phyloP scores from a whole-genome alignment of 345 rosid species.

The Eutrema japonicum region DNA sequence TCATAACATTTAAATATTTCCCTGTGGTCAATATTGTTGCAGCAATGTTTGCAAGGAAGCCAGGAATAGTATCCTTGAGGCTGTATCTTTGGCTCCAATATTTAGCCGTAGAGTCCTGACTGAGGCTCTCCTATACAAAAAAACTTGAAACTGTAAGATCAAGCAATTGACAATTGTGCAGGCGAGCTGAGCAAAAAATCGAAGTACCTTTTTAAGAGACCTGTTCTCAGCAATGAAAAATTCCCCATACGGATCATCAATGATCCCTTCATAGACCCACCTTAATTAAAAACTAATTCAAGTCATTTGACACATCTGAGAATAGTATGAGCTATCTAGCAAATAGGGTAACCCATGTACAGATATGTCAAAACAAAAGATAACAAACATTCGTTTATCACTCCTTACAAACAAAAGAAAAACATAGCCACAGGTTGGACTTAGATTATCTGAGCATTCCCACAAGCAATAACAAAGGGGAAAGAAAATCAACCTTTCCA shows the following conservation, averaged over 20 bases:
- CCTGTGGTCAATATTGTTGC: conserved; percentile 95
- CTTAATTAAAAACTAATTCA: conserved; percentile 48
- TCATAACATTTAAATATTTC: conserved; percentile 94
- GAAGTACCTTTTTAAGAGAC: conserved; percentile 81
- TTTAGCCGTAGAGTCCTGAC: conserved; percentile 78
- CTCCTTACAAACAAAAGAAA: conserved; percentile 16
- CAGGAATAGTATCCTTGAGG: conserved; percentile 91
- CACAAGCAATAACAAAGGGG: conserved; percentile 4
- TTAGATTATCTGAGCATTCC: conserved; percentile 18
- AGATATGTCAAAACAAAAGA: conserved; percentile 16
- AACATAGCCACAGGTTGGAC: conserved; percentile 1
- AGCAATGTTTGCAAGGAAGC: conserved; percentile 92
- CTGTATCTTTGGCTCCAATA: conserved; percentile 91
- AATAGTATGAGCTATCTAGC: conserved; percentile 13
- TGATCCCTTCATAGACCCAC: conserved; percentile 99
- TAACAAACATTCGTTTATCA: conserved; percentile 16
- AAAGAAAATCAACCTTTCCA: conserved; percentile 69
- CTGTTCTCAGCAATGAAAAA: conserved; percentile 93
- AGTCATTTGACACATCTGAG: conserved; percentile 34
- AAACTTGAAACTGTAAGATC: conserved; percentile 39
- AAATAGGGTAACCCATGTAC: conserved; percentile 23
- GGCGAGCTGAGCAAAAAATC: conserved; percentile 11
- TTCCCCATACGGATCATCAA: conserved; percentile 97
- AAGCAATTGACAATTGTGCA: conserved; percentile 13
- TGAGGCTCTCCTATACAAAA: conserved; percentile 79